Base-by-base conservation (phyloP, 2,329 filamentous ascomycete species). In the Akanthomyces muscarius region DNA sequence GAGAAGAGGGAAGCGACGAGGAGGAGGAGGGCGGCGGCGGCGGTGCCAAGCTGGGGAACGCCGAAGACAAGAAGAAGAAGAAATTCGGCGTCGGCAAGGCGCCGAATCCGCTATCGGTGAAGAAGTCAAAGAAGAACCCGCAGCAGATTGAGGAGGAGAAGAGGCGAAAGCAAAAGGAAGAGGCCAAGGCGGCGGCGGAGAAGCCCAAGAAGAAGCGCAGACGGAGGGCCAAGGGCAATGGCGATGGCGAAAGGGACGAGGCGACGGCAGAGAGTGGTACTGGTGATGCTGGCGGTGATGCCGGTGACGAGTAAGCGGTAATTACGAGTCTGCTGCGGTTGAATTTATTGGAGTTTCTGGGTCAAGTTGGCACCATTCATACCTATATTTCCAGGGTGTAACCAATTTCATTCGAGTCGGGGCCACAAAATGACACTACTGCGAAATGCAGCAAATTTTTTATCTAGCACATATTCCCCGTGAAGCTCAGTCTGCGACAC, bases 21-120 rank as follows among this genome's bases (percentile, higher is more conserved):
- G 66, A 68, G 5, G 71, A 80, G 68, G 70, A 75, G 78, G 73
- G 81, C 77, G 72, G 77, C 74, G 70, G 75, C 77, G 73, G 81
- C 77, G 72, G 77, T 74, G 66, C 25, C 10, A 66, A 71, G 11
- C 69, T 66, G 45, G 62, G 51, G 23, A 63, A 59, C 2, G 65
- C 62, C 25, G 70, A 75, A 64, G 77, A 75, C 70, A 80, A 80
- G 70, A 83, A 86, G 73, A 86, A 84, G 72, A 85, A 82, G 73
- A 84, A 82, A 71, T 72, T 71, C 25, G 83, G 82, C 64, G 89
- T 88, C 1, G 82, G 81, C 4, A 91, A 90, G 72, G 86, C 83
- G 23, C 88, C 88, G 1, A 92, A 92, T 72, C 89, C 89, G 10
- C 75, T 92, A 61, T 84, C 87, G 57, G 80, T 89, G 59, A 89